These are phyloP conservation scores for Mycosphaerella sp. DNA, from an alignment of 2,329 filamentous ascomycete species.

Conservation along the genomic window DNA sequence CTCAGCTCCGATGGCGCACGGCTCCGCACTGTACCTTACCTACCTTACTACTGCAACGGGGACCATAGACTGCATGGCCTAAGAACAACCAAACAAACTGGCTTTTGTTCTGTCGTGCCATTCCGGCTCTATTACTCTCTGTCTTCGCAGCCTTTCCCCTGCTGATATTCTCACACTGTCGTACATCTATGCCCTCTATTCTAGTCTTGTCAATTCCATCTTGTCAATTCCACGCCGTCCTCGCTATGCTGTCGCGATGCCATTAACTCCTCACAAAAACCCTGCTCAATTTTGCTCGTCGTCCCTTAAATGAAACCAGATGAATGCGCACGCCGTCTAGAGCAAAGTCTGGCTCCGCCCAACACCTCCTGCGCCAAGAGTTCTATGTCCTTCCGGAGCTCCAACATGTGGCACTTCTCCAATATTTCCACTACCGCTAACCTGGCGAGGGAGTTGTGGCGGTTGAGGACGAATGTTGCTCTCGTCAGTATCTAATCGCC, in stretches of 20 bases:
- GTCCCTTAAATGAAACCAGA: background rate
- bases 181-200: background rate
- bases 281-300: background rate
- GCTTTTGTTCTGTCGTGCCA: background rate
- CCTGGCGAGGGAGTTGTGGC: slow-evolving; percentile 18
- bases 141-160: background rate
- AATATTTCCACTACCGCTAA: slow-evolving; percentile 17
- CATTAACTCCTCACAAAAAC: background rate
- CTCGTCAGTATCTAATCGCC: slow-evolving; percentile 29
- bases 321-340: no score
- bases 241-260: background rate
- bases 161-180: background rate
- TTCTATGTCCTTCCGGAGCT: slow-evolving; percentile 16
- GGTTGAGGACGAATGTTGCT: slow-evolving; percentile 24
- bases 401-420: slow-evolving; percentile 15
- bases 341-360: slow-evolving; percentile 23
- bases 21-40: no score
- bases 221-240: background rate
- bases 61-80: background rate
- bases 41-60: background rate
- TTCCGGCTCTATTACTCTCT: background rate
- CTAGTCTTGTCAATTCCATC: background rate
- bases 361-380: background rate
- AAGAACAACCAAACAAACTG: background rate
- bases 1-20: no score